Conservation (phyloP, 257 asterid genomes). For the Agastache rugosa region DNA sequence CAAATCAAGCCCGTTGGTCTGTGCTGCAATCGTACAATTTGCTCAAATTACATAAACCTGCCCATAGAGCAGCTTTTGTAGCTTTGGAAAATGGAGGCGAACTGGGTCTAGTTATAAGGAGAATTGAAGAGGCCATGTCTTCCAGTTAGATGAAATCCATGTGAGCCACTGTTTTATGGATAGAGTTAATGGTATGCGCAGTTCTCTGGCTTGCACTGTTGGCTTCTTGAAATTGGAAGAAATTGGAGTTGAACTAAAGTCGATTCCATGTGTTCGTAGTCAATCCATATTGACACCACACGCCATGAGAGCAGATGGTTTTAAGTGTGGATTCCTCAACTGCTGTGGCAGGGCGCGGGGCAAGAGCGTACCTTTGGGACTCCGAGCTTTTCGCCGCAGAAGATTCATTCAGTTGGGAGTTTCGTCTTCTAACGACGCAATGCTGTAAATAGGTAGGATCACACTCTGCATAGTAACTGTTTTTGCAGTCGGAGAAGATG, state of each 20-base stretch:
- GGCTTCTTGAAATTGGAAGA: conserved; percentile 1
- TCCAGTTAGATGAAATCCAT: conserved; percentile 38
- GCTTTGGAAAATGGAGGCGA: conserved; percentile 77
- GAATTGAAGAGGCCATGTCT: conserved; percentile 78
- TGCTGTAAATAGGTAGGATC: conserved; percentile 16
- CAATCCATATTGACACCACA: neutral
- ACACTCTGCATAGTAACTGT: neutral
- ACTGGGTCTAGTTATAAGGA: conserved; percentile 70
- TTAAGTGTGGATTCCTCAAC: neutral
- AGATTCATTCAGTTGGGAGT: neutral
- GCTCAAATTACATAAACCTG: conserved; percentile 80
- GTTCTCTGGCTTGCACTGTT: conserved; percentile 24
- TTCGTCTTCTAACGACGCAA: neutral
- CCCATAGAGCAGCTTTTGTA: conserved; percentile 83
- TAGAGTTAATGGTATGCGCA: conserved; percentile 6
- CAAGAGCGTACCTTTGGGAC: neutral
- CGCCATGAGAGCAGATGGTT: conserved; percentile 2
- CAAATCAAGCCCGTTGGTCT: conserved; percentile 99
- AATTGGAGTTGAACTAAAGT: neutral
- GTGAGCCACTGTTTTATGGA: neutral
- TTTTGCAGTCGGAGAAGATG: neutral
- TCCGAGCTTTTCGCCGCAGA: neutral
- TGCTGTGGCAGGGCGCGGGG: neutral
- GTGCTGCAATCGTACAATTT: conserved; percentile 88
- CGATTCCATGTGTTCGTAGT: neutral